Conservation (phyloP, 768 basidiomycete genomes). For the Trametopsis cervina region DNA sequence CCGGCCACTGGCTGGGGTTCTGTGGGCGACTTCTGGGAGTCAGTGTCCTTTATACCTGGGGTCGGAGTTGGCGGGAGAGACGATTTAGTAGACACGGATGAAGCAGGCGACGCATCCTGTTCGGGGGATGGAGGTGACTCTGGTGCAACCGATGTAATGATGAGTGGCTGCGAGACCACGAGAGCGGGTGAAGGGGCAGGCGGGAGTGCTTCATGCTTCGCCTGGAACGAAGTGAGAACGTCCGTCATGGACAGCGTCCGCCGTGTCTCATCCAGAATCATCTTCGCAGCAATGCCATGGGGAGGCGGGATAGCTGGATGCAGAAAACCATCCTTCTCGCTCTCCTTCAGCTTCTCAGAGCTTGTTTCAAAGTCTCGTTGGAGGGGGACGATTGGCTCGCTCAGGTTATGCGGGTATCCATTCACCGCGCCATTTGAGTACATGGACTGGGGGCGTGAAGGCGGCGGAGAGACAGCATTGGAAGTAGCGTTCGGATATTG, state of each 20-base stretch:
- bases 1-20: conserved; percentile 10
- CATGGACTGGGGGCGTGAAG: conserved; percentile 17
- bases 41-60: not conserved
- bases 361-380: conserved; percentile 5
- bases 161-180: not conserved
- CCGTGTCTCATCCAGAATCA: conserved; percentile 2
- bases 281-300: not conserved
- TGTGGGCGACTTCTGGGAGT: not conserved
- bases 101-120: not conserved
- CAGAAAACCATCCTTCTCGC: not conserved
- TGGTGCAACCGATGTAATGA: conserved; percentile 1
- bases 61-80: conserved; percentile 4
- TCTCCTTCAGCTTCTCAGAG: conserved; percentile 8
- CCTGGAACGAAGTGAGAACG: conserved; percentile 8
- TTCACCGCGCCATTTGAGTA: conserved; percentile 19
- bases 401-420: conserved; percentile 7
- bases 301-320: conserved; percentile 3
- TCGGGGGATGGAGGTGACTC: conserved; percentile 10
- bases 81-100: conserved; percentile 3
- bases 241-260: conserved; percentile 21
- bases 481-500: conserved; percentile 18
- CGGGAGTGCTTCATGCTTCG: not conserved
- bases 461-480: conserved; percentile 19
- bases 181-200: not conserved
- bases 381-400: conserved; percentile 14